Percentiles rank a stretch among this genome's conserved stretches.
Evolutionary conservation across 768 basidiomycete species (phyloP).

Genomic region (Naganishia friedmannii): DNA sequence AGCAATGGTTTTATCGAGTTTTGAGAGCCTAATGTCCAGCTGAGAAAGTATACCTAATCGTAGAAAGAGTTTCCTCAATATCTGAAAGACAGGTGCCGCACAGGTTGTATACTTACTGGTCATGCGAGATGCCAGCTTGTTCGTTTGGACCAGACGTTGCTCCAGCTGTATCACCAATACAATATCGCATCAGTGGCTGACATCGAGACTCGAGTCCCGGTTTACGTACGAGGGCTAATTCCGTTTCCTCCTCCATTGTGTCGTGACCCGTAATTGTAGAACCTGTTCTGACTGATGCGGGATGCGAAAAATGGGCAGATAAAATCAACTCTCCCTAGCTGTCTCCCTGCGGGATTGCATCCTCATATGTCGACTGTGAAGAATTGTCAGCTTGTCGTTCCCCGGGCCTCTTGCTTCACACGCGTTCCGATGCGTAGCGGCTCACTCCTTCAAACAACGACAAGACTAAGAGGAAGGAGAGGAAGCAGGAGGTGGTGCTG

Average conservation of each 20-base stretch:
- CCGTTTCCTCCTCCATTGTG: constrained; percentile 49
- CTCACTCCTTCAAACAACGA: too few relatives aligned
- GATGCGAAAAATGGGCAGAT: too few relatives aligned
- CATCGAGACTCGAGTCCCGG: constrained; percentile 21
- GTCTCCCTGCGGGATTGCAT: too few relatives aligned
- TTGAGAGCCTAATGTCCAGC: constrained; percentile 45
- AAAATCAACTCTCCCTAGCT: too few relatives aligned
- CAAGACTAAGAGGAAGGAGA: too few relatives aligned
- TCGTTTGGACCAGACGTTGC: constrained; percentile 51
- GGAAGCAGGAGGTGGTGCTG: too few relatives aligned
- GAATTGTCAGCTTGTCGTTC: too few relatives aligned
- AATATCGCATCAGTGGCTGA: not conserved
- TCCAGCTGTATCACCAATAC: constrained; percentile 35
- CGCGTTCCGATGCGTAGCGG: too few relatives aligned
- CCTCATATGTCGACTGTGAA: too few relatives aligned
- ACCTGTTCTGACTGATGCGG: too few relatives aligned
- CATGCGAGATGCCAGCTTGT: constrained; percentile 49
- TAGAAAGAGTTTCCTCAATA: not conserved
- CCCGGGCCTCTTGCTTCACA: too few relatives aligned
- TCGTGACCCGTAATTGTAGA: too few relatives aligned
- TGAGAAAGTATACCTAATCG: constrained; percentile 44
- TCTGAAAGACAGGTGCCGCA: not conserved
- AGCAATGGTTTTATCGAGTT: constrained; percentile 50
- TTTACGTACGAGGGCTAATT: constrained; percentile 39
- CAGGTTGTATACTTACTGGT: constrained; percentile 34